Evolutionary conservation across 2,329 filamentous ascomycete genomes (phyloP).

Genomic region (Phoma herbarum): DNA sequence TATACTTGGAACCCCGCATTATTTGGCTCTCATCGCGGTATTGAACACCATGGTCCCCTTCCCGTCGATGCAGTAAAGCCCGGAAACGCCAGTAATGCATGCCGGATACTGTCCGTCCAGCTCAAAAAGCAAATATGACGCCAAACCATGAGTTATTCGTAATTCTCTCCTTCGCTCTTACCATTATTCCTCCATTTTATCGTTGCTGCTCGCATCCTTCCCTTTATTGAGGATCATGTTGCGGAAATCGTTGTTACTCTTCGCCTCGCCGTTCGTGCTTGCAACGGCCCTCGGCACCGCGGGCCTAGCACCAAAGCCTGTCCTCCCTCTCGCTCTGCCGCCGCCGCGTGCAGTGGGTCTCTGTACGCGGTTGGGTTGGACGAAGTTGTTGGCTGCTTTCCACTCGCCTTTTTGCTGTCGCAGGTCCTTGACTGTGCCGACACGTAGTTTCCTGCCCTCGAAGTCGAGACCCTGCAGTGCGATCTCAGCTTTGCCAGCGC

Average conservation of each 20-base stretch:
- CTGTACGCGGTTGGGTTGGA: slow-evolving; percentile 40
- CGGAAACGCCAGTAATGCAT: slow-evolving; percentile 19
- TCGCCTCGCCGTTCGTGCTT: slow-evolving; percentile 43
- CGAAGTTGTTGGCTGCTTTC: slow-evolving; percentile 48
- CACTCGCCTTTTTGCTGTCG: slow-evolving; percentile 51
- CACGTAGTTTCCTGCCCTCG: slow-evolving; percentile 51
- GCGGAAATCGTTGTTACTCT: slow-evolving; percentile 68
- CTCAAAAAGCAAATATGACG: slow-evolving; percentile 5
- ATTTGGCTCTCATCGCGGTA: neutral
- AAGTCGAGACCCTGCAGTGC: slow-evolving; percentile 53
- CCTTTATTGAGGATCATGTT: slow-evolving; percentile 60
- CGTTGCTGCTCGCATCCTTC: slow-evolving; percentile 28
- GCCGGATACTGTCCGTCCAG: slow-evolving; percentile 21
- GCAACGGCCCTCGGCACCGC: slow-evolving; percentile 30
- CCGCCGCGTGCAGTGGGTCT: slow-evolving; percentile 39
- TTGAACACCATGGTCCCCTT: neutral
- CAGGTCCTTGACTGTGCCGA: slow-evolving; percentile 62
- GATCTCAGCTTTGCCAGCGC: slow-evolving; percentile 75
- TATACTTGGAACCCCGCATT: neutral
- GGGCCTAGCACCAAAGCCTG: slow-evolving; percentile 42
- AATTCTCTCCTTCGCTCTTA: slow-evolving; percentile 9
- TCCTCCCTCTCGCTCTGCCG: slow-evolving; percentile 40
- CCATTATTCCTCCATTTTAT: slow-evolving; percentile 40
- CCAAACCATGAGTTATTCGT: slow-evolving; percentile 21
- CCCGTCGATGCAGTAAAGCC: neutral